Percentiles rank a stretch among this genome's conserved stretches.
Conservation (phyloP, 2,329 filamentous ascomycete genomes). For the Monilinia vaccinii-corymbosi region DNA sequence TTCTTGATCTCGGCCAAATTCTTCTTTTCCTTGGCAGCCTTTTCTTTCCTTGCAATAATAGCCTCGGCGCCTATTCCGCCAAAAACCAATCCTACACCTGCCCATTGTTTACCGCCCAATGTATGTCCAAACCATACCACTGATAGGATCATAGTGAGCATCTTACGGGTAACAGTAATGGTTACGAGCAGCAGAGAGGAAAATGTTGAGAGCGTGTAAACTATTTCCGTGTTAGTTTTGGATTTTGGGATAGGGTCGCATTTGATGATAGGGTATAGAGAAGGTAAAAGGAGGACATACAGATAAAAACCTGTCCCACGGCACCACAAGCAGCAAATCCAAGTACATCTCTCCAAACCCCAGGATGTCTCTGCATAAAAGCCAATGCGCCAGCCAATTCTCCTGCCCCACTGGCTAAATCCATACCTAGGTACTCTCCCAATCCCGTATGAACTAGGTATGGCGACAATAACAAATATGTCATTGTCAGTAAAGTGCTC, state of each 20-base stretch:
- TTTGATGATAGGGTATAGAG: neutral
- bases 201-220: constrained; percentile 89
- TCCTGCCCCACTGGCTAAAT: constrained; percentile 49
- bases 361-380: constrained; percentile 73
- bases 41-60: constrained; percentile 70
- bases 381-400: constrained; percentile 72
- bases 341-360: constrained; percentile 78
- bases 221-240: constrained; percentile 23
- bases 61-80: constrained; percentile 91
- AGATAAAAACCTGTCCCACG: constrained; percentile 93
- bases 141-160: constrained; percentile 97
- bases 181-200: constrained; percentile 88
- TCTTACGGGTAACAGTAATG: constrained; percentile 95
- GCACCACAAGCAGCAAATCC: constrained; percentile 87
- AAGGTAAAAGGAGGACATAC: constrained; percentile 35
- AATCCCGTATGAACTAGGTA: constrained; percentile 62
- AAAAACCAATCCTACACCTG: constrained; percentile 87
- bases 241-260: neutral
- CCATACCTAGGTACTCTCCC: constrained; percentile 58
- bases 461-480: constrained; percentile 70
- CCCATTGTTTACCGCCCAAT: constrained; percentile 82
- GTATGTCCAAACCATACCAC: constrained; percentile 91
- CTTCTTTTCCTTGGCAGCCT: constrained; percentile 60
- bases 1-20: constrained; percentile 20
- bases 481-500: constrained; percentile 64